Percentiles rank a stretch among this genome's conserved stretches.
These are phyloP conservation scores for Zygosaccharomyces lentus DNA, from an alignment of 805 yeast genomes.

Conservation along the genomic window DNA sequence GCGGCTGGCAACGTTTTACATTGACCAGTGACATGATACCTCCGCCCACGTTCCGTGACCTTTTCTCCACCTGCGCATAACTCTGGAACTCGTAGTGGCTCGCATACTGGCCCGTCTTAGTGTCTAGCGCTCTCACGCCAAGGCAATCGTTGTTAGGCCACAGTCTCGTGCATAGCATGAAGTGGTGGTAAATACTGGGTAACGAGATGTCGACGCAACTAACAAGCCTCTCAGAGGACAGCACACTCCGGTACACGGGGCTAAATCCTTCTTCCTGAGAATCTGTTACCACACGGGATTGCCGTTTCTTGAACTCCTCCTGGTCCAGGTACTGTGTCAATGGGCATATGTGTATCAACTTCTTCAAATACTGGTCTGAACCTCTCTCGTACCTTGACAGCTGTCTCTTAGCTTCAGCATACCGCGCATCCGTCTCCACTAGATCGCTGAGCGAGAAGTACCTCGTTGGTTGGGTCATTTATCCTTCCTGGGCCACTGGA, in stretches of 20 bases:
- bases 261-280: constrained; percentile 44
- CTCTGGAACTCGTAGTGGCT: constrained; percentile 42
- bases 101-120: constrained; percentile 38
- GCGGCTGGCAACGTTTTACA: constrained; percentile 32
- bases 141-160: constrained; percentile 41
- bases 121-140: constrained; percentile 40
- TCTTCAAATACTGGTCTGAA: constrained; percentile 28
- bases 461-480: not conserved
- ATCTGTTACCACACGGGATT: constrained; percentile 38
- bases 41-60: constrained; percentile 49
- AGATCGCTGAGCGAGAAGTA: constrained; percentile 19
- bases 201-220: constrained; percentile 42
- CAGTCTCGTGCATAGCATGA: constrained; percentile 39
- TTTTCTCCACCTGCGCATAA: constrained; percentile 40
- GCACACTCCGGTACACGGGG: constrained; percentile 46
- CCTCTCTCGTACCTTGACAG: constrained; percentile 20
- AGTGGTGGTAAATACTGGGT: constrained; percentile 43
- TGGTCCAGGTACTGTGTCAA: constrained; percentile 26
- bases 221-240: constrained; percentile 34
- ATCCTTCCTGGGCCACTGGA: not conserved
- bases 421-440: constrained; percentile 24
- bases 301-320: constrained; percentile 26
- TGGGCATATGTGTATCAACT: constrained; percentile 22
- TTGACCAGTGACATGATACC: constrained; percentile 48
- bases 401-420: constrained; percentile 15